Evolutionary conservation across 2,329 filamentous ascomycete species (phyloP), one percentile per base, ranked within the genome.

Genomic region (Stagonosporopsis rhizophila): DNA sequence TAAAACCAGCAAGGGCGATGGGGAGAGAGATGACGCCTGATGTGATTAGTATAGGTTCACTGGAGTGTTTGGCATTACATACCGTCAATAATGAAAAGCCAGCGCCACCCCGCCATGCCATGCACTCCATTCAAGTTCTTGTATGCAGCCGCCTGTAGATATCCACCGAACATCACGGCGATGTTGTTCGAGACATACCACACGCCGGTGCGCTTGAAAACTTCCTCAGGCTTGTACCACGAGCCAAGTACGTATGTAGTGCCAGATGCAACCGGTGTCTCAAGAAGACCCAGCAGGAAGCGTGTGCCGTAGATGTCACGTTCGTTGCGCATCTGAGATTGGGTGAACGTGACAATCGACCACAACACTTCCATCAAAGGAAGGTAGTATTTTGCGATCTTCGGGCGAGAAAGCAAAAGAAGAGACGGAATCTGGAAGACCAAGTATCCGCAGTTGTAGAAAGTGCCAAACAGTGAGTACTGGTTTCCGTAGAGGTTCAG

Each of bases 161-260:
- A 85, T 1, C 83, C 83, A n/a, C 81, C 82, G 44, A 85, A 81
- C 80, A 86, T 84, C n/a, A 76, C 73, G 0, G 82, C 83, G 0
- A 85, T 75, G 4, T 79, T 81, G 8, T 82, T 81, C 23, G 80
- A 81, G 0, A 83, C 78, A 49, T 80, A 84, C 73, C 83, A 85
- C 12, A 83, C 78, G 0, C 81, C 82, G 2, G 82, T 82, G 2
- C 84, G 78, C 62, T 85, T 86, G 50, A 82, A 85, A 0, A 80
- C 73, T 48, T 80, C 79, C 19, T 78, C 74, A 1, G 76, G 76
- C 2, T 74, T 69, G 54, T 80, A 80, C 78, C 78, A 80, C 6
- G 65, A 70, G 7, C 72, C 74, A 6, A 77, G 64, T 12, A 77
- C 68, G 42, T 75, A 76, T 2, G 72, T 74, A 1, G 73, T 77